phyloP scores from a whole-genome alignment of 805 yeast genomes.

The Spathaspora girioi region DNA sequence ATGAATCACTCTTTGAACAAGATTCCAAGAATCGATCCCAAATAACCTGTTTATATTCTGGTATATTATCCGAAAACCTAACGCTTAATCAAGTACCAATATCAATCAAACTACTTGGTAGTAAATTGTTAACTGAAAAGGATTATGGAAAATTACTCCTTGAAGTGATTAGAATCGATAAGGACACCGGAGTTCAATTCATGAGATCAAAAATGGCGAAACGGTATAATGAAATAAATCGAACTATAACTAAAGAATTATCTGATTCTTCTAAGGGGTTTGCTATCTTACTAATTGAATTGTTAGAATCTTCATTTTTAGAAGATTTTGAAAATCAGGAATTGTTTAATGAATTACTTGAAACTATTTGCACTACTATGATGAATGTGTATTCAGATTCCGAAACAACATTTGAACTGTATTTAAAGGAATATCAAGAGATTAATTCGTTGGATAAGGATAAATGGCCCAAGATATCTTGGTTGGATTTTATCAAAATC shows the following conservation, averaged over 20 bases:
- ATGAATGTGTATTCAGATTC: conserved; percentile 10
- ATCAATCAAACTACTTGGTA: conserved; percentile 1
- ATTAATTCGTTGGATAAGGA: conserved; percentile 24
- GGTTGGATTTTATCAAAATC: conserved; percentile 32
- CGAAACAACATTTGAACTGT: conserved; percentile 20
- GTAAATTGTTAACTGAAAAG: conserved; percentile 15
- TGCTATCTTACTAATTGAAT: conserved; percentile 29
- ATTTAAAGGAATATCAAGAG: conserved; percentile 23
- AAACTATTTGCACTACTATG: conserved; percentile 21
- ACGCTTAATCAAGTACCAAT: neutral
- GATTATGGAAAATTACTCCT: conserved; percentile 28
- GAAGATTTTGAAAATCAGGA: conserved; percentile 13
- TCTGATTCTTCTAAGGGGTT: conserved; percentile 18
- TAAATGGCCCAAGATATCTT: conserved; percentile 34
- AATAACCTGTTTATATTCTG: conserved; percentile 1
- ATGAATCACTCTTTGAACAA: neutral
- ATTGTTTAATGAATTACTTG: conserved; percentile 20
- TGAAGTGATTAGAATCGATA: conserved; percentile 26
- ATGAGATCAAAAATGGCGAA: conserved; percentile 25
- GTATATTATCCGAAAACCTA: conserved; percentile 1
- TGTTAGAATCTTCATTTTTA: conserved; percentile 25
- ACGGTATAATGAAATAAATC: conserved; percentile 23
- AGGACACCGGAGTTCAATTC: conserved; percentile 26
- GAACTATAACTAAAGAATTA: conserved; percentile 27
- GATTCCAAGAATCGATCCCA: neutral